Evolutionary conservation across 164 flowering plant genomes (phyloP), one percentile per base, ranked within the genome.

Genomic region (Magnolia changhungtana): DNA sequence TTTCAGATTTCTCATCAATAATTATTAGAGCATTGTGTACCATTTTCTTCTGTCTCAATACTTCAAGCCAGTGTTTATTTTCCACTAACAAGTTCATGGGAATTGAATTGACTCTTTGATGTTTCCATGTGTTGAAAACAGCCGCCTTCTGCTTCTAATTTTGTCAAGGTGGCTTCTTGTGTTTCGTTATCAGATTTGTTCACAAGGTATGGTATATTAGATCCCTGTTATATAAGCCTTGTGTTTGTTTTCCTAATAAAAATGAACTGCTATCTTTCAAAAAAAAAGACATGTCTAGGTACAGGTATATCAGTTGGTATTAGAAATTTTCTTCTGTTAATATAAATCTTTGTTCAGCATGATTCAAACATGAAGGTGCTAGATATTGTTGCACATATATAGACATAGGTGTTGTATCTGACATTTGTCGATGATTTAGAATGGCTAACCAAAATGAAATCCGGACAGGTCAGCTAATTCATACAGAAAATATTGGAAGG

Each of bases 111-210:
- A 68, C 49, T 11, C 16, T 72, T 29, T 27, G 59, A 27, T 16
- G 8, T 69, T 76, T 51, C 66, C 63, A 23, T 37, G 1, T 79
- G 75, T 78, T 75, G 78, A 64, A 16, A 79, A 79, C 88, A 91
- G 95, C 72, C 81, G 63, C 83, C 87, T 18, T 84, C 83, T 70
- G 89, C 80, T 81, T 87, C 96, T 78, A 89, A 85, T 69, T 77
- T 89, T 79, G 87, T 92, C 77, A 90, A 85, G 84, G 88, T 85
- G 69, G 92, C 96, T 72, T 77, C 89, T 71, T 89, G 91, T 79
- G 85, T 89, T 50, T 81, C 97, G 7, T 23, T 95, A 24, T 87
- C 92, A 55, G 98, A 92, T 82, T 61, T 95, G 29, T 72, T 95
- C 50, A 84, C 85, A 72, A 95, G 98, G 97, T 94, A 20, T 67